Base-by-base conservation (phyloP, 306 rosid genomes). In the Prunus padus region DNA sequence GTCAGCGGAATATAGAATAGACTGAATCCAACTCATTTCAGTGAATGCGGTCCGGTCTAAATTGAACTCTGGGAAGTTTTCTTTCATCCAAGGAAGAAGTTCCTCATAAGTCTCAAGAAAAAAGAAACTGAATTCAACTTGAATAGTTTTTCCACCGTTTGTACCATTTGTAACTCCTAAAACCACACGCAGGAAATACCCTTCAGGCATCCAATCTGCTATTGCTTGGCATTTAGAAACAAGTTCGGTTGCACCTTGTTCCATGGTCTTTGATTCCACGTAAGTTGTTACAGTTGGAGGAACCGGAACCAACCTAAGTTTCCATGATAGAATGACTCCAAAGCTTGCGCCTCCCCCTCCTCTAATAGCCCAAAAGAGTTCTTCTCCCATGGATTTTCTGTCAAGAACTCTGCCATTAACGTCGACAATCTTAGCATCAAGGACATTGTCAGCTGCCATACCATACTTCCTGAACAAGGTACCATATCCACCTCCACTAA, bases 281-380 rank as follows among this genome's bases (percentile, higher is more conserved):
- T 81, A 89, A 76, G 82, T 85, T 22, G 91, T 85, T 26, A 86
- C 88, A 0, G 62, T 78, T 77, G 65, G 44, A 1, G 91, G 89
- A 46, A 89, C 87, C 13, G 86, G 81, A 68, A 87, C 94, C 0
- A 89, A 83, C 68, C 77, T 86, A 61, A 87, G 83, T 59, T 85
- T 89, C 91, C 90, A 89, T 81, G 88, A 70, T 1, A 89, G 89
- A 66, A 89, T 68, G 18, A 89, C 62, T 4, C 92, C 95, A 71
- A 89, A 86, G 74, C 88, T 87, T 0, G 87, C 90, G 3, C 88
- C 94, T 51, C 91, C 91, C 0, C 90, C 93, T 3, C 96, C 96
- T 80, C 90, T 74, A 22, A 91, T 87, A 9, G 90, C 96, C 93
- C 93, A 91, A 76, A 91, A 91, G 0, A 87, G 50, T 3, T 87